These are phyloP conservation scores for Russula dissimulans DNA, from an alignment of 768 basidiomycete genomes.

Conservation along the genomic window DNA sequence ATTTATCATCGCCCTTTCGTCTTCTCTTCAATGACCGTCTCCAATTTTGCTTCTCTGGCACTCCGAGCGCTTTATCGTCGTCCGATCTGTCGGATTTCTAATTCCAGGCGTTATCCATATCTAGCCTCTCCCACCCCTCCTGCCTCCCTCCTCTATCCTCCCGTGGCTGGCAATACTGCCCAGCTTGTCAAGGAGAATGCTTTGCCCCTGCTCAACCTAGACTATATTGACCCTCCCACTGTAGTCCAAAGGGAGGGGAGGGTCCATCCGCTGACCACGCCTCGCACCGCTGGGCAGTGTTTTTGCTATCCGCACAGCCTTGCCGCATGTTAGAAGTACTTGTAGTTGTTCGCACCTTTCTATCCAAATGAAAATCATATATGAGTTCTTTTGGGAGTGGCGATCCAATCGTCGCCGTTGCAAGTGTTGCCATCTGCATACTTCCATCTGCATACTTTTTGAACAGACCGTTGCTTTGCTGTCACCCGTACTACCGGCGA, in stretches of 20 bases:
- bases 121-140: too few relatives aligned
- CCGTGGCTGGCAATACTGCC: background rate
- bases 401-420: constrained; percentile 23
- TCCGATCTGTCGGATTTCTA: too few relatives aligned
- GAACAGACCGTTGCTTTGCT: constrained; percentile 48
- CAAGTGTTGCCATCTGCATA: constrained; percentile 44
- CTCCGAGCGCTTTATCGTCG: too few relatives aligned
- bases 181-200: background rate
- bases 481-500: background rate
- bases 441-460: constrained; percentile 57
- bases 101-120: too few relatives aligned
- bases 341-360: too few relatives aligned
- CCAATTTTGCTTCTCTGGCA: too few relatives aligned
- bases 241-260: background rate
- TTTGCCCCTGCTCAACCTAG: background rate
- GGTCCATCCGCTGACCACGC: background rate
- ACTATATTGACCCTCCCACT: background rate
- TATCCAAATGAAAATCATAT: too few relatives aligned
- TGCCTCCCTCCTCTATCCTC: background rate
- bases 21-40: too few relatives aligned
- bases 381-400: too few relatives aligned
- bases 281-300: background rate
- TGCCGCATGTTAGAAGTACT: background rate
- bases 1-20: too few relatives aligned
- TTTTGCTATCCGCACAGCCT: background rate